Evolutionary conservation across 202 grass and related monocot genomes (phyloP).

Genomic region (Bolboschoenoplectus hybrid): DNA sequence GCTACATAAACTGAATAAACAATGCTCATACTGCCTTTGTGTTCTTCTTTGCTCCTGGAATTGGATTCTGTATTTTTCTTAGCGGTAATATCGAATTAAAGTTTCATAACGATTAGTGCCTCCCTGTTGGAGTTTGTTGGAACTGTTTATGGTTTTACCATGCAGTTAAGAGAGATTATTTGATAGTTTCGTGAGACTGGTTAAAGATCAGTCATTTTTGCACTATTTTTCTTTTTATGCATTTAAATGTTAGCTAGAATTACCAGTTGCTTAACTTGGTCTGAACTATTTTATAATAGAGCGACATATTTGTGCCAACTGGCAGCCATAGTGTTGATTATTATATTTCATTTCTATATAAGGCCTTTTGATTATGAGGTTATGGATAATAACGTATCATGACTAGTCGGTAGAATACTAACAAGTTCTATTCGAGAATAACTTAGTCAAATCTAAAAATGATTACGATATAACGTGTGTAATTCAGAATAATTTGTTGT

Average conservation of each 20-base stretch:
- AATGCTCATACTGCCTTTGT: not conserved
- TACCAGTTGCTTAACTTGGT: not conserved
- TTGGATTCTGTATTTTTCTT: not conserved
- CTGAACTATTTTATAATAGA: not conserved
- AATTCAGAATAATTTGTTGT: too few relatives aligned
- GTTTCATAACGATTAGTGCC: not conserved
- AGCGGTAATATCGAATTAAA: not conserved
- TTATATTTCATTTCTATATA: not conserved
- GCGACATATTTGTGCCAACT: not conserved
- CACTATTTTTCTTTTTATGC: not conserved
- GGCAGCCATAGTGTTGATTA: not conserved
- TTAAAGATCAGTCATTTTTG: not conserved
- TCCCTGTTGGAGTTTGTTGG: not conserved
- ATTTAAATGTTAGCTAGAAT: not conserved
- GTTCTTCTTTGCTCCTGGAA: not conserved
- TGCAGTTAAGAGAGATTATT: constrained; percentile 3
- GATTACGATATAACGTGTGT: too few relatives aligned
- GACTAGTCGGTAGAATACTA: too few relatives aligned
- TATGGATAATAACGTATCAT: too few relatives aligned
- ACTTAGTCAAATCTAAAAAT: too few relatives aligned
- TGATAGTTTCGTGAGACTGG: not conserved
- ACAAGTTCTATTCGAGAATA: too few relatives aligned
- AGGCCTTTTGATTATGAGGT: not conserved
- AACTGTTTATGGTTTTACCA: not conserved
- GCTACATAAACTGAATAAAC: not conserved